Evolutionary conservation across 176 grass and related monocot genomes (phyloP).

Genomic region (Panicum miliaceum): DNA sequence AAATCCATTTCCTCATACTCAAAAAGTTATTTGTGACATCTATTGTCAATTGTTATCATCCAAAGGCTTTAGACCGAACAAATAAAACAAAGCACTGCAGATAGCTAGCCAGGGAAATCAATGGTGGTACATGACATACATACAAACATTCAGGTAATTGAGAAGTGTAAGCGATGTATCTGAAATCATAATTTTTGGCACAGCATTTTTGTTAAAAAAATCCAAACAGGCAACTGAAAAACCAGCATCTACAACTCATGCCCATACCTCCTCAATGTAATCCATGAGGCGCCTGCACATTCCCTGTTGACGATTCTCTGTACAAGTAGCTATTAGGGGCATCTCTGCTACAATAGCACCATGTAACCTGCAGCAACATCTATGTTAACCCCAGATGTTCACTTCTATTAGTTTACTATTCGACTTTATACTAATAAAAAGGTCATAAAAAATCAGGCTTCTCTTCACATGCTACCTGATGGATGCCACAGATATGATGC

Average conservation of each 20-base stretch:
- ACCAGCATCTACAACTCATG: neutral
- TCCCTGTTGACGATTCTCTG: conserved; percentile 68
- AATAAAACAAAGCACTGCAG: neutral
- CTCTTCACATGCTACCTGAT: conserved; percentile 63
- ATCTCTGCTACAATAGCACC: conserved; percentile 77
- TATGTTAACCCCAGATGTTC: conserved; percentile 34
- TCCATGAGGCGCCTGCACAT: conserved; percentile 76
- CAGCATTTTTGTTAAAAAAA: neutral
- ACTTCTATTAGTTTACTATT: neutral
- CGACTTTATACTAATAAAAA: neutral
- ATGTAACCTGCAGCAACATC: conserved; percentile 63
- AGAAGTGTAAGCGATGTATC: neutral
- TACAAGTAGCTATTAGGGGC: conserved; percentile 77
- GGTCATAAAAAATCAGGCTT: neutral
- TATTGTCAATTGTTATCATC: neutral
- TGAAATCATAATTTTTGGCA: conserved; percentile 4
- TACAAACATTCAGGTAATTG: conserved; percentile 21
- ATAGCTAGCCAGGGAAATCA: conserved; percentile 25
- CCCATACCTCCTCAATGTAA: conserved; percentile 73
- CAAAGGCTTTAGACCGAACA: neutral
- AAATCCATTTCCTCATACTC: neutral
- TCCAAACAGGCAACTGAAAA: neutral
- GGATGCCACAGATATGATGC: conserved; percentile 82
- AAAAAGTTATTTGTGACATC: neutral
- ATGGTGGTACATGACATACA: neutral